Percentiles rank a stretch among this genome's conserved stretches.
These are phyloP conservation scores for Neurospora sp. DNA, from an alignment of 495 filamentous ascomycete species.

Conservation along the genomic window DNA sequence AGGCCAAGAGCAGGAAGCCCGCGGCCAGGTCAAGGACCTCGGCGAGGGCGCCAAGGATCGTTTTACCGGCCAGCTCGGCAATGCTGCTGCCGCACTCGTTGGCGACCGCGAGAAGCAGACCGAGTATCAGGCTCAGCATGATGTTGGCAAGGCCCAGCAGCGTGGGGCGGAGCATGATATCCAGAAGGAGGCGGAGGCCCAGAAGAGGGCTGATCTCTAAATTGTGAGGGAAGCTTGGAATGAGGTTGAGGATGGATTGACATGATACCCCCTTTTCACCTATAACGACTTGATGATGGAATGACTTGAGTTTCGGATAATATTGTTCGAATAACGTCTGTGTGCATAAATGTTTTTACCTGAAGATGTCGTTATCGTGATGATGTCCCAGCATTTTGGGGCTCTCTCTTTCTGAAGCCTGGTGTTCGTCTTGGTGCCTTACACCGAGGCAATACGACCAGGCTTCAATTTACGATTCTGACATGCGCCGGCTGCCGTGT, in stretches of 20 bases:
- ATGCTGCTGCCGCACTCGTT: constrained; percentile 55
- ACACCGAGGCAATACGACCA: neutral
- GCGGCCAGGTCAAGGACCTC: constrained; percentile 72
- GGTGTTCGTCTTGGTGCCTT: too few species aligned
- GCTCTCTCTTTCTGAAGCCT: too few species aligned
- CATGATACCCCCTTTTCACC: neutral
- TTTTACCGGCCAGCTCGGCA: constrained; percentile 59
- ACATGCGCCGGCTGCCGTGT: neutral
- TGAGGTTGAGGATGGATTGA: neutral
- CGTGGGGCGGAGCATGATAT: constrained; percentile 78
- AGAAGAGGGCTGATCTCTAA: constrained; percentile 9
- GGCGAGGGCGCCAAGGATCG: constrained; percentile 63
- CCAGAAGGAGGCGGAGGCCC: constrained; percentile 51
- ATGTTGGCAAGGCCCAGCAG: constrained; percentile 77
- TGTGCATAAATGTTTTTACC: neutral
- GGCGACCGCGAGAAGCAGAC: constrained; percentile 57
- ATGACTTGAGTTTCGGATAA: neutral
- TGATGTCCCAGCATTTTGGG: too few species aligned
- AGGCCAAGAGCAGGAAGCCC: constrained; percentile 73
- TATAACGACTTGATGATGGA: neutral
- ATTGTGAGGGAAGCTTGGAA: neutral
- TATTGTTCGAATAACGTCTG: neutral
- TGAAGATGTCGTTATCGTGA: too few species aligned
- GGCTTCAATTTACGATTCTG: neutral
- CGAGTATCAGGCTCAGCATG: constrained; percentile 57